A percentile compares a stretch with the other conserved stretches of the same genome.
phyloP scores from a whole-genome alignment of 805 yeast genomes.

The Candida easanensis region DNA sequence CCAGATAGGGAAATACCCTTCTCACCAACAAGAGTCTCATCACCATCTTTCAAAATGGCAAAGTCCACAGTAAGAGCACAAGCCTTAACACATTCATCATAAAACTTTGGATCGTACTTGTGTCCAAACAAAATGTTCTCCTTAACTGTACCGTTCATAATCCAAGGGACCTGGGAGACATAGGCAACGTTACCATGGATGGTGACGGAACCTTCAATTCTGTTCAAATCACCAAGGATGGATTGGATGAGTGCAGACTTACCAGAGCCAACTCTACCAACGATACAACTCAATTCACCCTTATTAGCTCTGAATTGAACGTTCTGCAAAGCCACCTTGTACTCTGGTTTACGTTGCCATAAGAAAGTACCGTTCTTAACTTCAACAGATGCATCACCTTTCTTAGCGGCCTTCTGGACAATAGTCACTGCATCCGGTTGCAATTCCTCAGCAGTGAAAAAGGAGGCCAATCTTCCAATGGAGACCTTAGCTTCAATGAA shows the following conservation, averaged over 20 bases:
- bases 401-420: constrained; percentile 44
- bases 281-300: constrained; percentile 80
- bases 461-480: constrained; percentile 66
- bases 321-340: constrained; percentile 63
- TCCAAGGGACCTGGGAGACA: constrained; percentile 95
- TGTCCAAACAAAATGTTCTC: constrained; percentile 93
- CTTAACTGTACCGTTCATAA: constrained; percentile 88
- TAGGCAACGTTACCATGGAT: constrained; percentile 82
- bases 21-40: constrained; percentile 91
- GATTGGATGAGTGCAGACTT: constrained; percentile 81
- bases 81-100: constrained; percentile 75
- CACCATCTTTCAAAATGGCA: constrained; percentile 81
- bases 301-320: constrained; percentile 63
- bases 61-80: constrained; percentile 86
- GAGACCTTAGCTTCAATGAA: constrained; percentile 90
- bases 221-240: constrained; percentile 77
- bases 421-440: constrained; percentile 70
- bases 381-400: constrained; percentile 67
- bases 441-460: constrained; percentile 72
- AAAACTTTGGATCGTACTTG: constrained; percentile 75
- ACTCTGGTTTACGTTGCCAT: constrained; percentile 72
- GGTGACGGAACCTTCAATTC: constrained; percentile 66
- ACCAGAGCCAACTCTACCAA: constrained; percentile 90
- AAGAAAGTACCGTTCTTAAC: constrained; percentile 68
- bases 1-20: constrained; percentile 96